Evolutionary conservation across 2,329 filamentous ascomycete genomes (phyloP), one percentile per base, ranked within the genome.

Genomic region (Epichloe scottii): DNA sequence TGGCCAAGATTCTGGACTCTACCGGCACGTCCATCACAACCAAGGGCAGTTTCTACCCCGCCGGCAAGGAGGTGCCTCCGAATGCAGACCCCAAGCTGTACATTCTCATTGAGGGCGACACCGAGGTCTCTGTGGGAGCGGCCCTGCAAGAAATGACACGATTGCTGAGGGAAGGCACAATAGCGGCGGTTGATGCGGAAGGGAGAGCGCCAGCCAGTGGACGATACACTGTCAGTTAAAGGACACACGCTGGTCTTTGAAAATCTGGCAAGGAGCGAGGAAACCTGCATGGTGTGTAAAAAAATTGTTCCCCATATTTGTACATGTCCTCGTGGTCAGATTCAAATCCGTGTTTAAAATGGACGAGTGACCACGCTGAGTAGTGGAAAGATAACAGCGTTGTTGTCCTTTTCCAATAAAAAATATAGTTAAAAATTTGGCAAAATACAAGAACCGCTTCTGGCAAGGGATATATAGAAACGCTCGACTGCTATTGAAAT

Each of bases 21-120:
- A 96, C 91, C 0, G 91, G 89, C 40, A 95, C 90, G 1, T 95
- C 89, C 6, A 98, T 98, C 66, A 98, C 93, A 0, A 96, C 89
- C 43, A 98, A 98, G 73, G 93, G 93, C 58, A 93, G 78, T 54
- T 97, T 89, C 67, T 97, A 97, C 61, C 68, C 84, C 1, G 63
- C 81, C 2, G 90, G 89, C 57, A 95, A 95, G 65, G 84, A 88
- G 57, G 89, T 89, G 2, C 80, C 76, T 7, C 67, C 84, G 0
- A 82, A 80, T 37, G 85, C 84, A 50, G 83, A 89, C 58, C 86
- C 93, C n/a, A 97, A 97, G 73, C 73, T 98, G 60, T 98, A 97
- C 66, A 96, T 98, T 61, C 78, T 98, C 54, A 94, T 98, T 52
- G 93, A 98, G 66, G 93, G 93, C 41, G 93, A 98, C 62, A 97